Base-by-base conservation (phyloP, 2,329 filamentous ascomycete genomes). In the Talaromyces marneffei region DNA sequence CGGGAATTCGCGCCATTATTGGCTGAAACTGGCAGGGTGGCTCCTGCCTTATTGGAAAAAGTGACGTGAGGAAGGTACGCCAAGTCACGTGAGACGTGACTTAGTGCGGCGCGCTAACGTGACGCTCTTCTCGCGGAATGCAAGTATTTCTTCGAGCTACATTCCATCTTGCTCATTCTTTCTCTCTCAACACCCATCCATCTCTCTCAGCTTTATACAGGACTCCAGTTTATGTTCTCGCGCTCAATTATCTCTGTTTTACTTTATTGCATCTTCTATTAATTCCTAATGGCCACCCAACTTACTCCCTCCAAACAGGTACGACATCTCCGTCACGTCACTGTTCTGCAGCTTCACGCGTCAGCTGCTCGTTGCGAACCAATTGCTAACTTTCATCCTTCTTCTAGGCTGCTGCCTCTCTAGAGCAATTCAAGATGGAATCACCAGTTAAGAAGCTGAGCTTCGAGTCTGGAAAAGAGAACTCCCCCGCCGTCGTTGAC, bases 381-480 rank as follows among this genome's bases (percentile, higher is more conserved):
- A 65, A 65, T 66, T 66, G 62, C 62, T 64, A 64, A 74, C 73
- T 74, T 76, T 75, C 79, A 59, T 48, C 57, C 64, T 64, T 40
- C 62, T 54, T 52, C 66, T 74, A 97, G 93, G 89, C 89, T 81
- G 90, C 92, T 71, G 87, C 90, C 72, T 91, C 87, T 70, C 88
- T 97, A 73, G 87, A 94, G 77, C 86, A 85, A 69, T 84, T 97
- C 76, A 95, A 93, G 80, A 95, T 97, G 86, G 90, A 95, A 69
- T 94, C 91, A 0, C 92, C 92, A 50, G 80, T 89, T 66, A 96
- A 96, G 88, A 95, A 95, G 84, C 85, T 94, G 67, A 83, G 89
- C 80, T 91, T 96, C 75, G 79, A 83, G 66, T 74, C 80, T 59
- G 82, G 91, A 80, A 96, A 96, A 80, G 92, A 96, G 81, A 96